Percentiles rank a stretch among this genome's conserved stretches.
Evolutionary conservation across 2,329 filamentous ascomycete genomes (phyloP).

Genomic region (Hymenoscyphus fructigenus): DNA sequence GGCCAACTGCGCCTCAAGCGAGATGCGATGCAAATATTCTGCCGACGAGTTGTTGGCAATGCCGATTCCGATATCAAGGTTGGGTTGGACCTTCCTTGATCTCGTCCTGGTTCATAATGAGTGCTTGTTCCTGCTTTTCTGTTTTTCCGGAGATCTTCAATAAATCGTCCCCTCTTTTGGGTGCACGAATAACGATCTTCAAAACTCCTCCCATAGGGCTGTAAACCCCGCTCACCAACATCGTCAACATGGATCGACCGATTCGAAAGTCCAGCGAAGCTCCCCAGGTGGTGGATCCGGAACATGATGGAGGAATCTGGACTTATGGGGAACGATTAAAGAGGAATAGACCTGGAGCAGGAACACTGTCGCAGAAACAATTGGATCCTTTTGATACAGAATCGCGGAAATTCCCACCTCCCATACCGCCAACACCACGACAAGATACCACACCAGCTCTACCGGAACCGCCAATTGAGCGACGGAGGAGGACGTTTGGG

Average conservation of each 20-base stretch:
- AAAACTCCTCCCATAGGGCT: not conserved
- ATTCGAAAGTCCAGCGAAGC: constrained; percentile 15
- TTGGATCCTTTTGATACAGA: constrained; percentile 11
- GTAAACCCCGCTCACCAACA: not conserved
- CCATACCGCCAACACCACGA: not conserved
- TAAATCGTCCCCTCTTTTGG: constrained; percentile 1
- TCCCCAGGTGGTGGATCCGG: constrained; percentile 11
- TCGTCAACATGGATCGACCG: constrained; percentile 1
- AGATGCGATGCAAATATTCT: constrained; percentile 9
- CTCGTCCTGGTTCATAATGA: not conserved
- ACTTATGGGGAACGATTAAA: constrained; percentile 9
- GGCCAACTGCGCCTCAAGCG: constrained; percentile 14
- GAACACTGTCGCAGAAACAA: constrained; percentile 14
- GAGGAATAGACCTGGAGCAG: constrained; percentile 8
- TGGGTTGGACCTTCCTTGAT: constrained; percentile 3
- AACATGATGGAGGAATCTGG: not conserved
- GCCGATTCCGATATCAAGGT: not conserved
- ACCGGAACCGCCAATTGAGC: not conserved
- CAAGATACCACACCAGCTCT: not conserved
- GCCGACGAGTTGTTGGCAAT: not conserved
- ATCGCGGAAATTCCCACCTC: constrained; percentile 9
- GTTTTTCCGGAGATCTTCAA: not conserved
- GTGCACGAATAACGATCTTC: not conserved
- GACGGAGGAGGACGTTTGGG: constrained; percentile 5
- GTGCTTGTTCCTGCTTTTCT: not conserved